phyloP scores from a whole-genome alignment of 2,329 filamentous ascomycete genomes.

The Sclerotinia borealis region DNA sequence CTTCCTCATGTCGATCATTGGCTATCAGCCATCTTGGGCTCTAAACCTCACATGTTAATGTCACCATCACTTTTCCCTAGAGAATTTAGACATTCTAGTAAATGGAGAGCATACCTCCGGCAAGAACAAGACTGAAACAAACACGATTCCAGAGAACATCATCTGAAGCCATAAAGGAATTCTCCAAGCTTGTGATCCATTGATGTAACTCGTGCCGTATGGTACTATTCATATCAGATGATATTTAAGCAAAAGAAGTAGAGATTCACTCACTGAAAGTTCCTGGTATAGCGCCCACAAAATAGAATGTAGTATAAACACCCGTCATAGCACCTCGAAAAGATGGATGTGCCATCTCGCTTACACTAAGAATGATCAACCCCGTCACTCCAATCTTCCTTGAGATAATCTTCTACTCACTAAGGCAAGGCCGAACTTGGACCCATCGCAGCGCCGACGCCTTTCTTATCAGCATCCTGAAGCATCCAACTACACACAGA shows the following conservation, averaged over 20 bases:
- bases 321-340: slow-evolving; percentile 38
- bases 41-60: not conserved
- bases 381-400: too few species aligned
- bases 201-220: slow-evolving; percentile 9
- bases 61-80: accelerated
- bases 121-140: slow-evolving; percentile 40
- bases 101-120: slow-evolving; percentile 40
- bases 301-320: slow-evolving; percentile 25
- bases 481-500: not conserved
- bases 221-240: not conserved
- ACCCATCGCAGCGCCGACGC: slow-evolving; percentile 11
- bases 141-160: slow-evolving; percentile 23
- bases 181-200: slow-evolving; percentile 25
- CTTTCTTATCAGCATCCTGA: slow-evolving; percentile 29
- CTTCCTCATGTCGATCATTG: slow-evolving; percentile 50
- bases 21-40: slow-evolving; percentile 51
- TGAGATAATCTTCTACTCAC: slow-evolving; percentile 33
- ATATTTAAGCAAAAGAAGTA: accelerated
- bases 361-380: slow-evolving; percentile 34
- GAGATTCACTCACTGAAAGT: slow-evolving; percentile 3
- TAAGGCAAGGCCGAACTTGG: slow-evolving; percentile 9
- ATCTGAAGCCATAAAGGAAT: slow-evolving; percentile 34
- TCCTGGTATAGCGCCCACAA: slow-evolving; percentile 22
- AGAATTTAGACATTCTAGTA: accelerated
- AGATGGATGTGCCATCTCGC: slow-evolving; percentile 39